Conservation (phyloP, 2,329 filamentous ascomycete species). For the Penicillium hordei region DNA sequence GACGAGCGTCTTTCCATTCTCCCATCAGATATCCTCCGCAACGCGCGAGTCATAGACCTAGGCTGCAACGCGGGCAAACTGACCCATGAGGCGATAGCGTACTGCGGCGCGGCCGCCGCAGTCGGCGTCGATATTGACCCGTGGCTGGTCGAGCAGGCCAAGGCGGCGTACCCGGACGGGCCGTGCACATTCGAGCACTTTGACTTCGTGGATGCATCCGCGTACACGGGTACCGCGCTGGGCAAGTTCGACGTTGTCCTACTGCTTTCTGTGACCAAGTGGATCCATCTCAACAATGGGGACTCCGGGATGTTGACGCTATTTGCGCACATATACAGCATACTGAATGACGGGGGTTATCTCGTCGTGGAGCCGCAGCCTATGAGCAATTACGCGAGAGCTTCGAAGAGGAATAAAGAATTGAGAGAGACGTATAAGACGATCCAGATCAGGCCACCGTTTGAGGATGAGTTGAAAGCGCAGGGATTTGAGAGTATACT, state of each 20-base stretch:
- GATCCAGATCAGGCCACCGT: slow-evolving; percentile 25
- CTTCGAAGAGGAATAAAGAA: slow-evolving; percentile 28
- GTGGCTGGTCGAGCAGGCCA: slow-evolving; percentile 27
- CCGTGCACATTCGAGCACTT: slow-evolving; percentile 29
- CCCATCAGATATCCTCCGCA: slow-evolving; percentile 24
- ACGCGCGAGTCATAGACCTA: slow-evolving; percentile 27
- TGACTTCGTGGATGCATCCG: slow-evolving; percentile 25
- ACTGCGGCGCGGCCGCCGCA: slow-evolving; percentile 23
- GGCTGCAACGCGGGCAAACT: slow-evolving; percentile 29
- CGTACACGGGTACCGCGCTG: slow-evolving; percentile 24
- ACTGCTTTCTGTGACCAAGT: slow-evolving; percentile 27
- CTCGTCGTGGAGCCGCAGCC: slow-evolving; percentile 28
- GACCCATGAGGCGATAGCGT: slow-evolving; percentile 24
- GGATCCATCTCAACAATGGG: slow-evolving; percentile 29
- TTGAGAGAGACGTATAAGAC: slow-evolving; percentile 28
- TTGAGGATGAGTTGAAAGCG: slow-evolving; percentile 24
- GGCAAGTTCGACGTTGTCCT: slow-evolving; percentile 28
- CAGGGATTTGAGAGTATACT: slow-evolving; percentile 26
- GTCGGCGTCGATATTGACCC: slow-evolving; percentile 29
- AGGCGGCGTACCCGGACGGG: slow-evolving; percentile 25
- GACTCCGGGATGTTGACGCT: slow-evolving; percentile 23
- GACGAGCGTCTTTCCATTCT: slow-evolving; percentile 28
- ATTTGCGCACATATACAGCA: slow-evolving; percentile 24
- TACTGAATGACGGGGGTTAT: slow-evolving; percentile 28
- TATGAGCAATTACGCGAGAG: slow-evolving; percentile 29